These are phyloP conservation scores for Excoecaria cochinchinensis DNA, from an alignment of 345 rosid genomes.

Conservation along the genomic window DNA sequence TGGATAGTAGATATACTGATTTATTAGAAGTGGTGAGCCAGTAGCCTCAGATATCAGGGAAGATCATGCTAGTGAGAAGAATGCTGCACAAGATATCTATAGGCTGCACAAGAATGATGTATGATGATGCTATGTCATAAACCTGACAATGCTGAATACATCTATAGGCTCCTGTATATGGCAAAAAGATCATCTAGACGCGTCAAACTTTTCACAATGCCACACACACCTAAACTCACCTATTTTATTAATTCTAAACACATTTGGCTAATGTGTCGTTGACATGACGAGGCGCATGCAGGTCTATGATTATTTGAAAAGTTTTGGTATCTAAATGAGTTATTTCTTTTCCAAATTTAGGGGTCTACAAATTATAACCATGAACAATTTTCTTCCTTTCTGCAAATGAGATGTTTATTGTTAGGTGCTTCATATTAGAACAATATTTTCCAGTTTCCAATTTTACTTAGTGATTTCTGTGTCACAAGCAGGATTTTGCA, in stretches of 20 bases:
- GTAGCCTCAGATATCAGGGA: background rate
- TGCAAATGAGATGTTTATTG: background rate
- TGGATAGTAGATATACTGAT: background rate
- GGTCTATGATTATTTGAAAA: too few species aligned
- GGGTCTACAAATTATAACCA: background rate
- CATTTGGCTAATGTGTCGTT: too few species aligned
- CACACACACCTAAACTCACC: too few species aligned
- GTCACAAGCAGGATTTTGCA: slow-evolving; percentile 62
- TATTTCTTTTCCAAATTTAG: too few species aligned
- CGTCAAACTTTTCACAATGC: too few species aligned
- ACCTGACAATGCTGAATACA: background rate
- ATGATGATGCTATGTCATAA: background rate
- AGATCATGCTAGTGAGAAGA: background rate
- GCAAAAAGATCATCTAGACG: too few species aligned
- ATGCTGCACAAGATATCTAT: background rate
- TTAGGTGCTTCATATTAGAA: background rate
- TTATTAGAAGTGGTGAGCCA: too few species aligned
- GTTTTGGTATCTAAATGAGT: too few species aligned
- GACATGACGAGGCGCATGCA: too few species aligned
- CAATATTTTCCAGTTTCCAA: background rate
- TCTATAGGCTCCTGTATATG: too few species aligned
- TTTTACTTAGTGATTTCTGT: background rate
- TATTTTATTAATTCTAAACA: too few species aligned
- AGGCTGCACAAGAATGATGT: background rate
- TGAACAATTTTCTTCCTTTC: background rate